A percentile compares a stretch with the other conserved stretches of the same genome.
phyloP scores from a whole-genome alignment of 2,329 filamentous ascomycete species.

The Scopulariopsis brevicaulis region DNA sequence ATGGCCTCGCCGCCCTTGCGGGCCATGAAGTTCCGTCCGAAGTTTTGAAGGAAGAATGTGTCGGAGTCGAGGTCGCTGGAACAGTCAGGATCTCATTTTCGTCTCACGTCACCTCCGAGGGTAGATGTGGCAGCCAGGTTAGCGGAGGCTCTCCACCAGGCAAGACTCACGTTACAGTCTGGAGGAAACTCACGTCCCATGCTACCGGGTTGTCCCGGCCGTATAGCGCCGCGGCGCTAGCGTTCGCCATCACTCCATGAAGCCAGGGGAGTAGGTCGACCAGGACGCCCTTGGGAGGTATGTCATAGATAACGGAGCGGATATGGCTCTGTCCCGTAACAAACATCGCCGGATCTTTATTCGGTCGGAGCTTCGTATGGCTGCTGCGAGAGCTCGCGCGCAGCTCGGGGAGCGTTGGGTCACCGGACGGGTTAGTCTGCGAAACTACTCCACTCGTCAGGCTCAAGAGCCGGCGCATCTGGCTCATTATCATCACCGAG shows the following conservation, averaged over 20 bases:
- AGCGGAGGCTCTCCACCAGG: neutral
- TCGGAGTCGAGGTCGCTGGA: neutral
- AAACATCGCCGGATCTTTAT: neutral
- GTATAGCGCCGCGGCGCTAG: neutral
- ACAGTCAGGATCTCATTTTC: neutral
- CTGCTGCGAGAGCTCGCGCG: neutral
- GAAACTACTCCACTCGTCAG: neutral
- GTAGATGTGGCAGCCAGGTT: neutral
- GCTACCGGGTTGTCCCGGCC: neutral
- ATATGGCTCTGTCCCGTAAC: neutral
- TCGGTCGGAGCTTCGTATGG: neutral
- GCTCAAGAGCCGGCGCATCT: neutral
- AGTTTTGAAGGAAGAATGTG: neutral
- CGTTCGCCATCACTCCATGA: neutral
- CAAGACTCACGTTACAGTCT: neutral
- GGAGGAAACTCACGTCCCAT: neutral
- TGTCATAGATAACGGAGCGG: neutral
- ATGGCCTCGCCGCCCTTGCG: neutral
- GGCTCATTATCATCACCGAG: neutral
- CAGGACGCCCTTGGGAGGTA: neutral
- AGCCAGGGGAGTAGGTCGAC: neutral
- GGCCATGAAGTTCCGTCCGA: neutral
- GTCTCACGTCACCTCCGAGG: neutral
- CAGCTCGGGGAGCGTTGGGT: neutral
- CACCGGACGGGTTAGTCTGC: neutral